Evolutionary conservation across 73 alveolate species (phyloP), one percentile per base, ranked within the genome.

Genomic region (Uronychia setigera): DNA sequence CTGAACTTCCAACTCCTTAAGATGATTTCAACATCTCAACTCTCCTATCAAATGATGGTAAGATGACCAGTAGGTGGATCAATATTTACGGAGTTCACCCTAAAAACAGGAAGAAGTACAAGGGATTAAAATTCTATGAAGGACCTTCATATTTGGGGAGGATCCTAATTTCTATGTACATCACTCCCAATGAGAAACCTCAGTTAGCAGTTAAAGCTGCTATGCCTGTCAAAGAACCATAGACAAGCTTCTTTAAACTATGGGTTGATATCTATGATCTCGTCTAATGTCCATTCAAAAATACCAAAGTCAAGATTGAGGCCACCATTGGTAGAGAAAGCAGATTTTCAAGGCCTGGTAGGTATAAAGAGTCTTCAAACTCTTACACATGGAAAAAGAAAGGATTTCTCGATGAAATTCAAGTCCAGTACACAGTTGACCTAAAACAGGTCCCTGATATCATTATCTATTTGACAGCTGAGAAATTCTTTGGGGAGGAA

Each of bases 111-210:
- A 90, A 89, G 88, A 89, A 84, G 77, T 46, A 46, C 67, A 46
- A 46, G 67, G 67, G 67, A 46, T 19, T 46, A 19, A 46, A 46
- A 19, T 82, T 58, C 57, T 81, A 90, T 1, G 96, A 91, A 76
- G 99, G 99, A 13, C 83, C 98, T 46, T 85, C 87, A 35, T 96
- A 81, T 84, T 75, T 95, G 85, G 99, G 99, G 30, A 88, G 99
- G 84, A 89, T 95, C n/a, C 90, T 96, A 76, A 67, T 96, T 67
- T 88, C 98, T 11, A 82, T 96, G 91, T 78, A 92, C 28, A 76
- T 96, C 28, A 81, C 96, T 1, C 93, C 97, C 27, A 84, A 83
- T 78, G 98, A 95, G 76, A 92, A 87, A 81, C 99, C 99, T 1
- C 91, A 92, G 58, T 86, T 93, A 33, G 86, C 87, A 30, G 88